Conservation (phyloP, 805 yeast species). For the Kodamaea lidongshanica region DNA sequence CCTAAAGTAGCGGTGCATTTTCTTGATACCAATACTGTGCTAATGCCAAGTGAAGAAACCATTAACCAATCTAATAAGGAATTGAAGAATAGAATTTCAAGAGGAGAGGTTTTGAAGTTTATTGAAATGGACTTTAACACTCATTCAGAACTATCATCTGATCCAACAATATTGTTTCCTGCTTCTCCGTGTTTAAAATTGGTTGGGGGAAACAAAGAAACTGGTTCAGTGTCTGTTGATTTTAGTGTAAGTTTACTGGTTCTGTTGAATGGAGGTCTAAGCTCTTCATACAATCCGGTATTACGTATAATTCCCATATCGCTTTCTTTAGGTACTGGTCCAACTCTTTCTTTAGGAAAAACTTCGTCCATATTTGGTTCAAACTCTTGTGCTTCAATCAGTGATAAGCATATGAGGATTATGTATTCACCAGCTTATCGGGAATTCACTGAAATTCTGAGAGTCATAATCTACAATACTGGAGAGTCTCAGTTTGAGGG, state of each 20-base stretch:
- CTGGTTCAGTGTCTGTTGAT: constrained; percentile 2
- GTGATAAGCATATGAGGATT: background rate
- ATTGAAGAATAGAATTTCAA: background rate
- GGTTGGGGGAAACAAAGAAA: constrained; percentile 1
- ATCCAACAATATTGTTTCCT: constrained; percentile 2
- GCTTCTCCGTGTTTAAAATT: constrained; percentile 4
- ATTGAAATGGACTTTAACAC: constrained; percentile 2
- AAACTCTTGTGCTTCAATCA: constrained; percentile 1
- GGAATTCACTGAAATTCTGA: background rate
- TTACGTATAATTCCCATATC: background rate
- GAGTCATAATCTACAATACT: background rate
- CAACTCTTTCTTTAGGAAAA: background rate
- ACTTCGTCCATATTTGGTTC: background rate
- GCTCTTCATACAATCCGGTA: background rate
- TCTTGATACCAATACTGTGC: constrained; percentile 2
- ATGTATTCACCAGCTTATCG: constrained; percentile 3
- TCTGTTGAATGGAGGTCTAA: no score
- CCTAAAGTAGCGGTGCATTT: constrained; percentile 5
- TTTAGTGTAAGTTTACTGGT: background rate
- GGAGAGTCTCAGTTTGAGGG: background rate
- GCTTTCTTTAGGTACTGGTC: background rate
- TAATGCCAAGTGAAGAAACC: constrained; percentile 1
- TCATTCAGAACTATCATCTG: background rate
- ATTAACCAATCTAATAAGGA: background rate
- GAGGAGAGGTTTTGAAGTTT: constrained; percentile 1